Conservation (phyloP, 805 yeast genomes). For the Starmera quercuum region DNA sequence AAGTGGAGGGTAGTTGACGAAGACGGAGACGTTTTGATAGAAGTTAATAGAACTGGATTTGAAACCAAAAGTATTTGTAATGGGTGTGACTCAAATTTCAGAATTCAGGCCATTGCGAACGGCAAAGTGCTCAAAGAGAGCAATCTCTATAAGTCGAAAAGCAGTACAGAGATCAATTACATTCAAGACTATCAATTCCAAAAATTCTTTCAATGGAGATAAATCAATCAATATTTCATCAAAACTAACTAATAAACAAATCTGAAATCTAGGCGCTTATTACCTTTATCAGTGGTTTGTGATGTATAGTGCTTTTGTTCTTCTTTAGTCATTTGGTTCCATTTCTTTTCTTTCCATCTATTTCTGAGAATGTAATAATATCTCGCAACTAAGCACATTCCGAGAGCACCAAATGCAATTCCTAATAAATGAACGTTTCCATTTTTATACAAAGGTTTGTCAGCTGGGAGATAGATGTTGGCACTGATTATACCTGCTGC, state of each 20-base stretch:
- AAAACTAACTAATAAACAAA: constrained; percentile 27
- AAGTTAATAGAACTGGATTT: constrained; percentile 20
- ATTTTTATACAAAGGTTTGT: constrained; percentile 49
- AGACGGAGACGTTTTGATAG: constrained; percentile 11
- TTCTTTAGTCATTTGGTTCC: constrained; percentile 44
- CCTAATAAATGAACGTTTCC: constrained; percentile 44
- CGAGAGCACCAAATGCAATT: constrained; percentile 25
- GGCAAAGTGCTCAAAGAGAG: too few species aligned
- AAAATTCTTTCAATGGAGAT: too few species aligned
- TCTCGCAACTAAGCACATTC: constrained; percentile 19
- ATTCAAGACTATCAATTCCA: too few species aligned
- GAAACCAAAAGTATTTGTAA: constrained; percentile 20
- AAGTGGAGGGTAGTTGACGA: constrained; percentile 21
- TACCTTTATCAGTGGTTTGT: constrained; percentile 45
- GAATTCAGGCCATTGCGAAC: too few species aligned
- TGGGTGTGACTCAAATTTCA: too few species aligned
- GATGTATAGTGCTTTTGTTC: constrained; percentile 41
- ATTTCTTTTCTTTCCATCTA: constrained; percentile 33
- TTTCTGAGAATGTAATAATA: constrained; percentile 32
- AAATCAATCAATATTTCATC: too few species aligned
- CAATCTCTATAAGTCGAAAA: too few species aligned
- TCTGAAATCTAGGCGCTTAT: constrained; percentile 47
- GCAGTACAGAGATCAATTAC: too few species aligned
- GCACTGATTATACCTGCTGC: constrained; percentile 45
- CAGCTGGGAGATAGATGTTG: constrained; percentile 49